A percentile compares a stretch with the other conserved stretches of the same genome.
phyloP scores from a whole-genome alignment of 2,329 filamentous ascomycete genomes.

The Talaromyces piceae region DNA sequence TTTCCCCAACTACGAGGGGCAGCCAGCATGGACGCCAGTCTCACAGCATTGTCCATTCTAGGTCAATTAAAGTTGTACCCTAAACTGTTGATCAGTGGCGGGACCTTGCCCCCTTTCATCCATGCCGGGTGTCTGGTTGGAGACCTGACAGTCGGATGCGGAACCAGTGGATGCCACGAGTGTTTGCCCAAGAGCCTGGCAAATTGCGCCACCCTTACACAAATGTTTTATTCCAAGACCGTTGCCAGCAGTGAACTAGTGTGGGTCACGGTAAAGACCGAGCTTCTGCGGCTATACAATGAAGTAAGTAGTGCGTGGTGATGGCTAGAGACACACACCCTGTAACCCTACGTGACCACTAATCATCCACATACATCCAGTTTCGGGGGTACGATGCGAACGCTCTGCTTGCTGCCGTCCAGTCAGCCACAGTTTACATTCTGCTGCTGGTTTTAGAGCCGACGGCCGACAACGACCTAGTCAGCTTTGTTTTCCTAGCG shows the following conservation, averaged over 20 bases:
- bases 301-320: background rate
- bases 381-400: background rate
- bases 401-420: background rate
- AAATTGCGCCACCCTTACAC: conserved; percentile 5
- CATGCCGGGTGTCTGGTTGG: conserved; percentile 3
- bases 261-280: background rate
- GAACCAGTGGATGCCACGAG: conserved; percentile 1
- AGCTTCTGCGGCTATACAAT: conserved; percentile 2
- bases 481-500: background rate
- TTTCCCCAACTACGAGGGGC: background rate
- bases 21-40: background rate
- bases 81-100: conserved; percentile 1
- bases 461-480: background rate
- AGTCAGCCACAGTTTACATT: background rate
- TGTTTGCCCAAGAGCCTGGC: conserved; percentile 3
- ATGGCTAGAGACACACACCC: background rate
- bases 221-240: conserved; percentile 6
- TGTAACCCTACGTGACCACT: no score
- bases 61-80: conserved; percentile 4
- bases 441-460: background rate
- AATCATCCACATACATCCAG: background rate
- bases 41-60: conserved; percentile 1
- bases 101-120: conserved; percentile 3
- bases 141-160: conserved; percentile 1
- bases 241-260: conserved; percentile 1